Conservation (phyloP, 208 protist species). For the Acanthamoeba castellanii region DNA sequence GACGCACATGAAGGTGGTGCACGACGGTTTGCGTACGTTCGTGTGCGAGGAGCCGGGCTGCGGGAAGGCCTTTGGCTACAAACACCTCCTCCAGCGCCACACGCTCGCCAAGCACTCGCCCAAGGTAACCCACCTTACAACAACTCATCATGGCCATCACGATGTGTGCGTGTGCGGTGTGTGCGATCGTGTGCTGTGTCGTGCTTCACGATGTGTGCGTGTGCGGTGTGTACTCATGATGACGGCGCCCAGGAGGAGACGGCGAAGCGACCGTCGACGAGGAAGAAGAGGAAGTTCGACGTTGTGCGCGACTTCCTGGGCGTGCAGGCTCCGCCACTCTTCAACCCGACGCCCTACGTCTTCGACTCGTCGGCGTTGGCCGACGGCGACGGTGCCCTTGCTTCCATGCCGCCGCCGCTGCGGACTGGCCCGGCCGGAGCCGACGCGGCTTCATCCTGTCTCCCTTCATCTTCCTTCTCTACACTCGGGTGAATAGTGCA, state of each 20-base stretch:
- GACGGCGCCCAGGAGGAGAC: background rate
- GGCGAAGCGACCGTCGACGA: background rate
- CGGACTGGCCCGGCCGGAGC: too few relatives aligned
- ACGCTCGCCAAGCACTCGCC: background rate
- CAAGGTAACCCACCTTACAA: background rate
- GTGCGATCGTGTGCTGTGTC: background rate
- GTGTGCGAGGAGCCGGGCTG: constrained; percentile 15
- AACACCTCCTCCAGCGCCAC: constrained; percentile 40
- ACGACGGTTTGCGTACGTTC: background rate
- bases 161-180: too few relatives aligned
- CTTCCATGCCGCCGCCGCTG: too few relatives aligned
- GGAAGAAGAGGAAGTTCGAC: constrained; percentile 49
- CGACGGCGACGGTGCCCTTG: too few relatives aligned
- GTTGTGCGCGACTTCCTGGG: constrained; percentile 31
- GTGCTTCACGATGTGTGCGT: background rate
- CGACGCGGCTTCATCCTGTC: too few relatives aligned
- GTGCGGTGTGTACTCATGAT: background rate
- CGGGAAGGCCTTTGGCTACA: constrained; percentile 48
- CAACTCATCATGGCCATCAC: too few relatives aligned
- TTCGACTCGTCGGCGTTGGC: background rate
- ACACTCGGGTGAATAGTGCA: background rate
- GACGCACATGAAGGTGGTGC: constrained; percentile 45
- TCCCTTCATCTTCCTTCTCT: background rate
- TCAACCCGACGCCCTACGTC: background rate
- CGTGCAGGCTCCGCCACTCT: background rate